These are phyloP conservation scores for Penicillium roqueforti DNA, from an alignment of 495 filamentous ascomycete genomes.

Conservation along the genomic window DNA sequence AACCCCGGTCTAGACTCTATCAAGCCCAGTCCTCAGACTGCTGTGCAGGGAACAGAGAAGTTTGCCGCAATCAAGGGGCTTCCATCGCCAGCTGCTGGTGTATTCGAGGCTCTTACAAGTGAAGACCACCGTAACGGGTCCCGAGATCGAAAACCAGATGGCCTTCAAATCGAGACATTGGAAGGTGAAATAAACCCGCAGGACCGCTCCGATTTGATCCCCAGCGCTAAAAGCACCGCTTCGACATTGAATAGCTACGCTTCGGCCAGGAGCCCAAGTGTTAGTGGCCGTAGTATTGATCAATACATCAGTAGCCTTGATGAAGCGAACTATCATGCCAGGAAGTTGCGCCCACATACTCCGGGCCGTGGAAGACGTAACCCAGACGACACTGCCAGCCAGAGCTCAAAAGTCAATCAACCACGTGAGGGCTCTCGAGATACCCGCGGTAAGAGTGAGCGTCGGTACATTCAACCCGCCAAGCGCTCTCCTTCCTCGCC, in stretches of 20 bases:
- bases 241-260: constrained; percentile 45
- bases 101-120: constrained; percentile 55
- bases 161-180: constrained; percentile 69
- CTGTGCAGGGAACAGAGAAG: constrained; percentile 45
- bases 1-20: constrained; percentile 38
- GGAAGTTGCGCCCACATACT: constrained; percentile 49
- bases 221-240: constrained; percentile 46
- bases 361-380: constrained; percentile 56
- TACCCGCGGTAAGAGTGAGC: constrained; percentile 59
- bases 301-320: constrained; percentile 87
- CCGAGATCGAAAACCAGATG: constrained; percentile 74
- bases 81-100: constrained; percentile 53
- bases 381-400: constrained; percentile 45
- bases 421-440: constrained; percentile 62
- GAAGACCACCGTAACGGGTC: constrained; percentile 63
- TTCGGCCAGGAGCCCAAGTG: constrained; percentile 49
- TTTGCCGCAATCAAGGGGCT: constrained; percentile 48
- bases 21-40: constrained; percentile 49
- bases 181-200: constrained; percentile 44
- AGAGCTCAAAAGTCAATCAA: constrained; percentile 44
- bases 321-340: constrained; percentile 61
- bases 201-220: constrained; percentile 24
- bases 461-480: constrained; percentile 70
- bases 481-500: constrained; percentile 88
- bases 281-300: constrained; percentile 65